phyloP scores from a whole-genome alignment of 1,284 basidiomycete species.

The Phylloboletellus chloephorus region DNA sequence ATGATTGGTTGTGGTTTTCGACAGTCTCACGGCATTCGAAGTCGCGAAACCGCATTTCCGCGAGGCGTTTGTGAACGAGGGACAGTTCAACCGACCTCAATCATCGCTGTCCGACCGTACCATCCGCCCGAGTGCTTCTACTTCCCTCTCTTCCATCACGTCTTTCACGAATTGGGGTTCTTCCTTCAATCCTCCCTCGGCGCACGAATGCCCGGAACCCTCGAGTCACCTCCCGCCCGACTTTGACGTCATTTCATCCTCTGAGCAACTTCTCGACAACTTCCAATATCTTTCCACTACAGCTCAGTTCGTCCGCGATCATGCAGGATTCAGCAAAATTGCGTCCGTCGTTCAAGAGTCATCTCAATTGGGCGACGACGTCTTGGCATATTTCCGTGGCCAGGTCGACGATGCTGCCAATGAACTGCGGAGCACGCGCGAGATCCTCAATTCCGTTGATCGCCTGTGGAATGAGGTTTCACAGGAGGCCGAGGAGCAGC shows the following conservation, averaged over 20 bases:
- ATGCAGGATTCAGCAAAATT: conserved; percentile 39
- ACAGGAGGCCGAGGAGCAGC: conserved; percentile 40
- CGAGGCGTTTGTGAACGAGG: conserved; percentile 48
- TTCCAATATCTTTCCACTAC: conserved; percentile 45
- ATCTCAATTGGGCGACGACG: conserved; percentile 38
- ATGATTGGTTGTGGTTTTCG: conserved; percentile 7
- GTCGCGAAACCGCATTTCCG: conserved; percentile 61
- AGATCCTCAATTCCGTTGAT: conserved; percentile 37
- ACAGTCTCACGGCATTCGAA: conserved; percentile 61
- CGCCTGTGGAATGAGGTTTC: conserved; percentile 38
- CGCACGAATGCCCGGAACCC: conserved; percentile 19
- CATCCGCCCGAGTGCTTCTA: conserved; percentile 44
- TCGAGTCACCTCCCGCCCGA: conserved; percentile 28
- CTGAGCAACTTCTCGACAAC: conserved; percentile 47
- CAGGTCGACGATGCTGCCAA: conserved; percentile 47
- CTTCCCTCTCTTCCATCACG: conserved; percentile 38
- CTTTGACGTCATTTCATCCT: conserved; percentile 41
- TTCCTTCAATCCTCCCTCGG: conserved; percentile 16
- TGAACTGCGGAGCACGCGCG: conserved; percentile 45
- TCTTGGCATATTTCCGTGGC: conserved; percentile 46
- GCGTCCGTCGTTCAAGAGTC: conserved; percentile 44
- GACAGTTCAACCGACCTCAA: conserved; percentile 41
- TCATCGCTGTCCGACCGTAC: conserved; percentile 55
- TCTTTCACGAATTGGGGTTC: conserved; percentile 36
- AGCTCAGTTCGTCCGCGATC: conserved; percentile 33